phyloP scores from a whole-genome alignment of 78 protist genomes.

The Speleostelium caveatum region DNA sequence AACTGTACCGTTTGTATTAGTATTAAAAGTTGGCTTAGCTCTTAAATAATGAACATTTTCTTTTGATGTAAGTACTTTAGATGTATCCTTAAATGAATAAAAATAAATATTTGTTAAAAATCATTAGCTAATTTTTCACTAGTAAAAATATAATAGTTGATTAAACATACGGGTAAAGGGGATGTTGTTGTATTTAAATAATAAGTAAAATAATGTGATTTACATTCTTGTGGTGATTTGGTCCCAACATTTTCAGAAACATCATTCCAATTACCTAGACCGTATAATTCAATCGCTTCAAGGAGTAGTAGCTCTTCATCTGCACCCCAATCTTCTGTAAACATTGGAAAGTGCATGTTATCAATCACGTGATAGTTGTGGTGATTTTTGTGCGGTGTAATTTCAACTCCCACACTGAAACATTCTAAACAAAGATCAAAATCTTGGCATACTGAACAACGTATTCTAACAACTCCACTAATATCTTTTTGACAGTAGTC shows the following conservation, averaged over 20 bases:
- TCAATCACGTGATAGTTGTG: slow-evolving; percentile 74
- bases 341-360: slow-evolving; percentile 76
- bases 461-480: slow-evolving; percentile 43
- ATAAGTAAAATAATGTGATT: slow-evolving; percentile 60
- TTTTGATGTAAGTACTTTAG: slow-evolving; percentile 26
- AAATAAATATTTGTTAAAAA: no score
- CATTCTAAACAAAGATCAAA: slow-evolving; percentile 82
- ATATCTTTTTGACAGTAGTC: slow-evolving; percentile 77
- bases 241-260: slow-evolving; percentile 76
- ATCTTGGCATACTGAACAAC: slow-evolving; percentile 72
- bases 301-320: slow-evolving; percentile 76
- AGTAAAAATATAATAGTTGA: slow-evolving; percentile 1
- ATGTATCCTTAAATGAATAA: no score
- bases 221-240: slow-evolving; percentile 79
- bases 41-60: slow-evolving; percentile 53
- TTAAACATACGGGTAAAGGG: slow-evolving; percentile 74
- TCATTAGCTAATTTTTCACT: not conserved
- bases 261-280: slow-evolving; percentile 82
- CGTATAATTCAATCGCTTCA: slow-evolving; percentile 74
- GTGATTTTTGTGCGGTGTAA: slow-evolving; percentile 68
- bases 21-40: slow-evolving; percentile 40
- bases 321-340: slow-evolving; percentile 81
- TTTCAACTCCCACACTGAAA: slow-evolving; percentile 81
- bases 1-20: slow-evolving; percentile 3
- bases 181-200: slow-evolving; percentile 68